phyloP scores from a whole-genome alignment of 352 stramenopile species.

The Globisporangium nagaii region DNA sequence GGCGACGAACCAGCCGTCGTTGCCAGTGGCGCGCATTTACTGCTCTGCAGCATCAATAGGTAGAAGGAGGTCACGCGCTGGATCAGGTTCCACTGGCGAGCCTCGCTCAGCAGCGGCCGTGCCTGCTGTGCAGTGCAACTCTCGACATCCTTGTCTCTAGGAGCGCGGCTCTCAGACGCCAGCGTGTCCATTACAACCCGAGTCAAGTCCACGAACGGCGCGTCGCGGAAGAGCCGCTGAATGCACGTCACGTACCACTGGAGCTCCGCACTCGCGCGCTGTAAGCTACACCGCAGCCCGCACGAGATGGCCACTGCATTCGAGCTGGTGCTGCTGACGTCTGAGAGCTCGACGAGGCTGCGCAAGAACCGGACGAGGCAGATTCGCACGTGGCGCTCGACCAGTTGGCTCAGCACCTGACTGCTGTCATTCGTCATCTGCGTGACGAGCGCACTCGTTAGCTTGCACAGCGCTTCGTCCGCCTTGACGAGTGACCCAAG shows the following conservation, averaged over 20 bases:
- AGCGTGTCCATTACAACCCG: neutral
- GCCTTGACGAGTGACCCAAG: neutral
- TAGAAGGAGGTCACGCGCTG: slow-evolving; percentile 18
- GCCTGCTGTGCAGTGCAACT: no score
- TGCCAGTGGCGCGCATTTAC: slow-evolving; percentile 12
- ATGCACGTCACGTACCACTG: slow-evolving; percentile 9
- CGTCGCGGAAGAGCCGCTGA: slow-evolving; percentile 13
- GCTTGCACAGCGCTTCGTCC: neutral
- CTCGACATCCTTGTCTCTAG: neutral
- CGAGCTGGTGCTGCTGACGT: neutral
- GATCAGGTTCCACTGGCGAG: slow-evolving; percentile 1
- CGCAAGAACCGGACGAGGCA: slow-evolving; percentile 22
- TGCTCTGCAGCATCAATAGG: slow-evolving; percentile 12
- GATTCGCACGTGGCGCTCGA: slow-evolving; percentile 7
- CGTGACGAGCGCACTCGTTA: slow-evolving; percentile 1
- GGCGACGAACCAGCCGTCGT: no score
- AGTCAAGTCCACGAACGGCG: slow-evolving; percentile 1
- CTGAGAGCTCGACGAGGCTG: slow-evolving; percentile 7
- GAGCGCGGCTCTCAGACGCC: neutral
- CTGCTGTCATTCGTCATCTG: neutral
- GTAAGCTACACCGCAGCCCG: slow-evolving; percentile 8
- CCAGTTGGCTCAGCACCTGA: slow-evolving; percentile 6
- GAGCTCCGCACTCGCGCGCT: slow-evolving; percentile 4
- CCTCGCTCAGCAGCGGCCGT: neutral
- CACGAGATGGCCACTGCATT: neutral